Evolutionary conservation across 192 early-diverging fungal genomes (phyloP).

Genomic region (Rhizophlyctis rosea): DNA sequence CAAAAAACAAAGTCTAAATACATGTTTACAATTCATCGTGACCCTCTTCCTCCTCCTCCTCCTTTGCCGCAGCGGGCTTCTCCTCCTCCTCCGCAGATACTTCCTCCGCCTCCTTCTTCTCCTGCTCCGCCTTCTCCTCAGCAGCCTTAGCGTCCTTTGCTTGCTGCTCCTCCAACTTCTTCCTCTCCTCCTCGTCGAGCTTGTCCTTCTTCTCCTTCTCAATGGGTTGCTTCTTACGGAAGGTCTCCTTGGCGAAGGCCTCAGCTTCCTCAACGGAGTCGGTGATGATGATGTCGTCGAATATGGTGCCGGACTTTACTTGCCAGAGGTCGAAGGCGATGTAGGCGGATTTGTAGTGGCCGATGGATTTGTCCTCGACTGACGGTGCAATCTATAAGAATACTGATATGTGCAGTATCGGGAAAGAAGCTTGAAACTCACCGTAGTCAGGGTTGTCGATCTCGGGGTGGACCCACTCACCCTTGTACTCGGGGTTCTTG

Average conservation of each 20-base stretch:
- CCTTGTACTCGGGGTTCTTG: slow-evolving; percentile 49
- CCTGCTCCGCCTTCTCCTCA: slow-evolving; percentile 9
- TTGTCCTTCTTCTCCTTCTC: slow-evolving; percentile 21
- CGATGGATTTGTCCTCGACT: slow-evolving; percentile 32
- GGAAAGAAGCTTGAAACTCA: slow-evolving; percentile 9
- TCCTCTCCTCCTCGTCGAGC: slow-evolving; percentile 22
- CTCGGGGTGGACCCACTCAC: slow-evolving; percentile 45
- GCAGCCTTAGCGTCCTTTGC: slow-evolving; percentile 19
- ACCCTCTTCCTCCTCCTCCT: slow-evolving; percentile 45
- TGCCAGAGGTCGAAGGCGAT: slow-evolving; percentile 57
- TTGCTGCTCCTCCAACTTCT: slow-evolving; percentile 16
- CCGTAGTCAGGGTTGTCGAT: slow-evolving; percentile 42
- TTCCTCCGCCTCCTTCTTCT: slow-evolving; percentile 26
- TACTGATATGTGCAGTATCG: background rate
- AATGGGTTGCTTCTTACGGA: background rate
- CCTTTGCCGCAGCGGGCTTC: slow-evolving; percentile 32
- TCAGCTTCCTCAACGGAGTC: slow-evolving; percentile 49
- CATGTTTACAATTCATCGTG: slow-evolving; percentile 41
- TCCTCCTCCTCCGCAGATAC: slow-evolving; percentile 33
- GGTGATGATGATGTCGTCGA: slow-evolving; percentile 54
- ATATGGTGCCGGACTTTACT: slow-evolving; percentile 47
- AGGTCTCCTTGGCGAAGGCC: slow-evolving; percentile 36
- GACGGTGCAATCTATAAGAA: background rate
- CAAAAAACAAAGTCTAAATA: background rate
- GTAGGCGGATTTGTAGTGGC: slow-evolving; percentile 28